These are phyloP conservation scores for Blastomyces gilchristii DNA, from an alignment of 2,329 filamentous ascomycete species.

Conservation along the genomic window DNA sequence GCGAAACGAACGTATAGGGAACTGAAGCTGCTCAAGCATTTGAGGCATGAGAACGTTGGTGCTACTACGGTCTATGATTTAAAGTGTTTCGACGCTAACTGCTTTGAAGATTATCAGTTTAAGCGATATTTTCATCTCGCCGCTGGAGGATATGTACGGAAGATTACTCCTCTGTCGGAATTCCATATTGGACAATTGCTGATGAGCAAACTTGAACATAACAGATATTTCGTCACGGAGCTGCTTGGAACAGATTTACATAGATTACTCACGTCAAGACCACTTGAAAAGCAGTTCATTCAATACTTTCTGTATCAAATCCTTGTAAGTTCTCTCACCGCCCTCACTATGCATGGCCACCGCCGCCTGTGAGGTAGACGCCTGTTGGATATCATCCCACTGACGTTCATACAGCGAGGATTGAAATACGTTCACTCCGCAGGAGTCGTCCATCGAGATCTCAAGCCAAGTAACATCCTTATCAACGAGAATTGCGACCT, in stretches of 20 bases:
- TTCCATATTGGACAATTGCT: background rate
- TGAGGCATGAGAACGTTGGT: conserved; percentile 87
- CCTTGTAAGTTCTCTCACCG: conserved; percentile 53
- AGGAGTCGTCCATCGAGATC: conserved; percentile 90
- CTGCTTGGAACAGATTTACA: conserved; percentile 94
- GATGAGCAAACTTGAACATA: conserved; percentile 30
- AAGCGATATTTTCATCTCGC: conserved; percentile 99
- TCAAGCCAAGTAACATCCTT: conserved; percentile 97
- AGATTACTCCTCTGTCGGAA: background rate
- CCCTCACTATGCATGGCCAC: background rate
- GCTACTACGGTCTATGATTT: conserved; percentile 2
- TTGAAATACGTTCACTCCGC: conserved; percentile 99
- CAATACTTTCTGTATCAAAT: conserved; percentile 99
- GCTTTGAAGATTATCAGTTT: conserved; percentile 74
- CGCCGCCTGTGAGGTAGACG: background rate
- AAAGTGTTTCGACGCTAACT: conserved; percentile 4
- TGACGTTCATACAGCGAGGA: conserved; percentile 56
- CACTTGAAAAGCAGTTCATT: conserved; percentile 98
- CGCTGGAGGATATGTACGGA: conserved; percentile 89
- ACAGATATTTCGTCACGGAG: conserved; percentile 94
- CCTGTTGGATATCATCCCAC: background rate
- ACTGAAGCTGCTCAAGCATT: conserved; percentile 91
- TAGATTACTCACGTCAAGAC: conserved; percentile 84
- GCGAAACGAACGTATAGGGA: conserved; percentile 97
- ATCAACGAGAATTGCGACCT: conserved; percentile 99